These are phyloP conservation scores for Schrenkiella parvula DNA, from an alignment of 345 rosid species.

Conservation along the genomic window DNA sequence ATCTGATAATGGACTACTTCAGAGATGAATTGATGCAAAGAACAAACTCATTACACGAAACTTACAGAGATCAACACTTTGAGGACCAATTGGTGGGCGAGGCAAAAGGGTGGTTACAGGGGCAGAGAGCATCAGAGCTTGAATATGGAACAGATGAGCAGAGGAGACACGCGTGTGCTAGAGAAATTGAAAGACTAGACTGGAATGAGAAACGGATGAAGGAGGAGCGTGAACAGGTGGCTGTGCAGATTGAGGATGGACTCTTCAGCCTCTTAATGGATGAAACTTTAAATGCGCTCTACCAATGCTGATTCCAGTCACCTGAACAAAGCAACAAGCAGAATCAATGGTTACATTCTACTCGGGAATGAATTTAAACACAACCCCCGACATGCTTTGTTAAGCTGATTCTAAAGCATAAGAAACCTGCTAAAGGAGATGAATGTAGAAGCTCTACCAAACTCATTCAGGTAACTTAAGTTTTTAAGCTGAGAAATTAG, in stretches of 20 bases:
- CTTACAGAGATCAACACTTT: background rate
- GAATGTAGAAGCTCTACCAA: background rate
- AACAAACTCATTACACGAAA: background rate
- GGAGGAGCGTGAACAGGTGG: conserved; percentile 40
- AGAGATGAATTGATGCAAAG: conserved; percentile 37
- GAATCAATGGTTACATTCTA: background rate
- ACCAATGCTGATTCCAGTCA: conserved; percentile 1
- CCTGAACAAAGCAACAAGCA: background rate
- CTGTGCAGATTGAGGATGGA: conserved; percentile 24
- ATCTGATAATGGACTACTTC: conserved; percentile 49
- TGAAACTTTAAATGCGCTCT: conserved; percentile 26
- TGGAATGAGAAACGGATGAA: conserved; percentile 38
- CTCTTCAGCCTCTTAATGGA: conserved; percentile 35
- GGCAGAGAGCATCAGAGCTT: conserved; percentile 22
- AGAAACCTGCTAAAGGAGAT: background rate
- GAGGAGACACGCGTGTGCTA: conserved; percentile 33
- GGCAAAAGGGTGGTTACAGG: conserved; percentile 50
- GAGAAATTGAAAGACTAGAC: conserved; percentile 34
- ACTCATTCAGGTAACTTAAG: background rate
- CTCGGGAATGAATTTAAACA: background rate
- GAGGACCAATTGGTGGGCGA: conserved; percentile 23
- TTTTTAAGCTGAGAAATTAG: background rate
- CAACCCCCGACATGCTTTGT: background rate
- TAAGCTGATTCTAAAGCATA: background rate
- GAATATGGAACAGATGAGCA: conserved; percentile 26